Percentiles rank a stretch among this genome's conserved stretches.
Evolutionary conservation across 352 stramenopile species (phyloP).

Genomic region (Phytophthora melonis): DNA sequence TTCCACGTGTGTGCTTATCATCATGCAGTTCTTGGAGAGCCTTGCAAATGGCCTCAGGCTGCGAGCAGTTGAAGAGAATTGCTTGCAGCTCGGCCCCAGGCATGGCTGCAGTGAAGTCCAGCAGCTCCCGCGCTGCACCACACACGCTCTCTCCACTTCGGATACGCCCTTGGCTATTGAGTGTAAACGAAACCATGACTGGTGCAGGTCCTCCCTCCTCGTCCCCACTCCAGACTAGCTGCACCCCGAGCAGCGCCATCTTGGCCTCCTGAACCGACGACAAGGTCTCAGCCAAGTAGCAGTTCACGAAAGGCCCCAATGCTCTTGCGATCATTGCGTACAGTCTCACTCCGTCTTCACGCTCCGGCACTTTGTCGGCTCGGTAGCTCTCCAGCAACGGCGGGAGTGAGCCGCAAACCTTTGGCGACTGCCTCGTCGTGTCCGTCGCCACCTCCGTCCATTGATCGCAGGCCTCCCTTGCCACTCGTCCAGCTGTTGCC

Average conservation of each 20-base stretch:
- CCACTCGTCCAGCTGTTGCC: slow-evolving; percentile 64
- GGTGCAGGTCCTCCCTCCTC: slow-evolving; percentile 35
- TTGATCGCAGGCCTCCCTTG: slow-evolving; percentile 49
- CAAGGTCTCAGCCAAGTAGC: slow-evolving; percentile 91
- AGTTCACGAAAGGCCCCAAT: slow-evolving; percentile 76
- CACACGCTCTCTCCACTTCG: slow-evolving; percentile 76
- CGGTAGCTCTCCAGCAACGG: slow-evolving; percentile 91
- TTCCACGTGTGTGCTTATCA: slow-evolving; percentile 24
- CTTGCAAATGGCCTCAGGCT: slow-evolving; percentile 86
- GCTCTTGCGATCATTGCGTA: slow-evolving; percentile 79
- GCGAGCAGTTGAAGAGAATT: slow-evolving; percentile 92
- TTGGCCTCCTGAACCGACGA: slow-evolving; percentile 85
- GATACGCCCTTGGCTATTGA: slow-evolving; percentile 69
- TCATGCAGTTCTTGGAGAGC: slow-evolving; percentile 66
- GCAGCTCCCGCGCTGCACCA: slow-evolving; percentile 49
- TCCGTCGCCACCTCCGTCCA: slow-evolving; percentile 16
- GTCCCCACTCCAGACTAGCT: slow-evolving; percentile 23
- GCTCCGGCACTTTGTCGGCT: slow-evolving; percentile 76
- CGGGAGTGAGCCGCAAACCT: slow-evolving; percentile 81
- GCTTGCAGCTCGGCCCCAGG: slow-evolving; percentile 48
- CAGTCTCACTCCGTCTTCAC: slow-evolving; percentile 70
- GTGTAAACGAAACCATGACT: slow-evolving; percentile 88
- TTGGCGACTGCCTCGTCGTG: slow-evolving; percentile 17
- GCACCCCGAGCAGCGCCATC: slow-evolving; percentile 82
- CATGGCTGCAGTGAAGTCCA: slow-evolving; percentile 40